A percentile compares a stretch with the other conserved stretches of the same genome.
Conservation (phyloP, 2,329 filamentous ascomycete species). For the Hypoxylon sp. region DNA sequence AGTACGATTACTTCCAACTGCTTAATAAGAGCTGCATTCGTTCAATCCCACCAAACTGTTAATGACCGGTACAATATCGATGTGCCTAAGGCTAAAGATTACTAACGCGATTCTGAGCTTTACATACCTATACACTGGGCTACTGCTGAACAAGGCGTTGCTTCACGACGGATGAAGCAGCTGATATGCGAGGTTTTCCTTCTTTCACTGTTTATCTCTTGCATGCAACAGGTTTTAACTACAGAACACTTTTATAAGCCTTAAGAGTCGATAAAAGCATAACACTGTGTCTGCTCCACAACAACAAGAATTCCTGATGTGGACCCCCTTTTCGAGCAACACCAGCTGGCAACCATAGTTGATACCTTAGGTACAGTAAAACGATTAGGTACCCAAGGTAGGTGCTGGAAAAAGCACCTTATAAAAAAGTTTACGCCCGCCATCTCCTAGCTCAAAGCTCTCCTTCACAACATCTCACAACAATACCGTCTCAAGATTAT, state of each 20-base stretch:
- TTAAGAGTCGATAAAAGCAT: background rate
- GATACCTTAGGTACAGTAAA: too few species aligned
- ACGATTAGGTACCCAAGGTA: too few species aligned
- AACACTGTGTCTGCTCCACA: too few species aligned
- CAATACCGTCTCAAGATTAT: background rate
- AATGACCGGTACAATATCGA: background rate
- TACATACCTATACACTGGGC: too few species aligned
- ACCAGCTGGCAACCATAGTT: background rate
- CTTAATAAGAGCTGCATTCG: background rate
- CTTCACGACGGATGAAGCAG: background rate
- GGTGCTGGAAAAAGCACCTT: background rate
- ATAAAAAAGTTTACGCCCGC: background rate
- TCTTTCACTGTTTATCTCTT: too few species aligned
- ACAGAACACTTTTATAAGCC: background rate
- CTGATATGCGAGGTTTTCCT: too few species aligned
- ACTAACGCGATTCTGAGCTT: too few species aligned
- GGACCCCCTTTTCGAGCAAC: background rate
- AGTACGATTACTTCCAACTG: background rate
- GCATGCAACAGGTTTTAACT: background rate
- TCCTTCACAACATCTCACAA: background rate
- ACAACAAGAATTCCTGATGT: background rate
- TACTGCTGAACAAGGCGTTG: background rate
- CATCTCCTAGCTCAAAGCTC: background rate
- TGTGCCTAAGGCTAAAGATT: too few species aligned
- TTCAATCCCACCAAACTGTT: background rate